phyloP scores from a whole-genome alignment of 371 early-diverging fungal genomes.

The Mucor sp. region DNA sequence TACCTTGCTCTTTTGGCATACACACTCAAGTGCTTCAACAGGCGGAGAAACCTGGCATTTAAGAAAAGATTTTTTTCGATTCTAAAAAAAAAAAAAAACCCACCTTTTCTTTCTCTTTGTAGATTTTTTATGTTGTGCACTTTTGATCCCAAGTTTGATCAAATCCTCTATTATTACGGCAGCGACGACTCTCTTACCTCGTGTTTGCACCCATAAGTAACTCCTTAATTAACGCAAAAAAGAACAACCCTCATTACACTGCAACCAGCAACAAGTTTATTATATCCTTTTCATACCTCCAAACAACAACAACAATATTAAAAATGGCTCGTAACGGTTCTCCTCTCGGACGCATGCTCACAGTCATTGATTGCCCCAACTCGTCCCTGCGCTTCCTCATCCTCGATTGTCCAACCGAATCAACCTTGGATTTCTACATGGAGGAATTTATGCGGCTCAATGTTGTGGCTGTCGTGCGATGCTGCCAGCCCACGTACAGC shows the following conservation, averaged over 20 bases:
- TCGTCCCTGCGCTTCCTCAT: constrained; percentile 78
- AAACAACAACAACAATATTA: not conserved
- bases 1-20: not conserved
- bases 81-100: no score
- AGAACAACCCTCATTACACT: not conserved
- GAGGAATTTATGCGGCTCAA: constrained; percentile 75
- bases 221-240: not conserved
- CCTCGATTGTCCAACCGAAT: constrained; percentile 90
- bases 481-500: constrained; percentile 90
- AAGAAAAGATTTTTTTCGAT: not conserved
- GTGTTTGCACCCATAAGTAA: constrained; percentile 19
- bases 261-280: not conserved
- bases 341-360: constrained; percentile 36
- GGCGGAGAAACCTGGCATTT: constrained; percentile 2
- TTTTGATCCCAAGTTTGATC: constrained; percentile 26
- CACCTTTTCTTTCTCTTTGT: constrained; percentile 3
- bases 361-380: constrained; percentile 29
- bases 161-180: constrained; percentile 18
- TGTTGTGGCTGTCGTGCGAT: constrained; percentile 83
- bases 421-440: constrained; percentile 79
- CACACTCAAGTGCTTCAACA: not conserved
- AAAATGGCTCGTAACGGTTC: constrained; percentile 31
- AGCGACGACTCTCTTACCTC: constrained; percentile 10
- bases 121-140: constrained; percentile 23
- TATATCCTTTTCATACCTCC: constrained; percentile 16